Evolutionary conservation across 805 yeast genomes (phyloP), one percentile per base, ranked within the genome.

Genomic region (Ogataea paradorogensis): DNA sequence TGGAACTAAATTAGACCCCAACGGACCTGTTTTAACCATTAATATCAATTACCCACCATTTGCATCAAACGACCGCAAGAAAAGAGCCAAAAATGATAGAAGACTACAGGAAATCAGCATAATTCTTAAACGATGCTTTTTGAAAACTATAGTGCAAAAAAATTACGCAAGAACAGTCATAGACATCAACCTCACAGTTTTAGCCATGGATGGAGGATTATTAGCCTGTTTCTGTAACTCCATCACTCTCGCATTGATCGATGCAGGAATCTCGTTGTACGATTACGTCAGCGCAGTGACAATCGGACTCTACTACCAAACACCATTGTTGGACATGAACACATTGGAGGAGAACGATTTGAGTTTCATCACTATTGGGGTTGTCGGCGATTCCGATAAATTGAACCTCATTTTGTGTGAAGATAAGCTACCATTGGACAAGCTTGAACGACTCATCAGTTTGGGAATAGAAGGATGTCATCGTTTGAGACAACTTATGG

Each of bases 181-280:
- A n/a, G 77, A 76, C 29, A 73, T 91, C 6, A 74, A 77, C 30
- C 67, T 90, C 6, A 85, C 86, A 48, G 89, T 93, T 0, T 67
- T 93, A 38, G 80, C 88, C 10, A 87, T 88, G 55, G 99, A 93
- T 56, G 99, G 99, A 27, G 95, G 95, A 0, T 58, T 91, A 18
- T 61, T 91, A 47, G 77, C 95, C 0, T 72, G 84, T 1, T 78
- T 93, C 49, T 72, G 87, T 30, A 93, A 93, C 58, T 86, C 97
- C 8, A 76, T 86, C 30, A 87, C 96, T 1, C 66, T 93, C 52
- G 97, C 96, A 0, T 69, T 93, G 30, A 79, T 93, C 24, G 98
- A 93, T 63, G 97, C 98, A 2, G 98, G 98, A 35, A 82, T 93
- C 32, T 84, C 96, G 5, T 82, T 93, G 83, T 84, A 83, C 56